phyloP scores from a whole-genome alignment of 139 green algal species.

The Volvox africanus region DNA sequence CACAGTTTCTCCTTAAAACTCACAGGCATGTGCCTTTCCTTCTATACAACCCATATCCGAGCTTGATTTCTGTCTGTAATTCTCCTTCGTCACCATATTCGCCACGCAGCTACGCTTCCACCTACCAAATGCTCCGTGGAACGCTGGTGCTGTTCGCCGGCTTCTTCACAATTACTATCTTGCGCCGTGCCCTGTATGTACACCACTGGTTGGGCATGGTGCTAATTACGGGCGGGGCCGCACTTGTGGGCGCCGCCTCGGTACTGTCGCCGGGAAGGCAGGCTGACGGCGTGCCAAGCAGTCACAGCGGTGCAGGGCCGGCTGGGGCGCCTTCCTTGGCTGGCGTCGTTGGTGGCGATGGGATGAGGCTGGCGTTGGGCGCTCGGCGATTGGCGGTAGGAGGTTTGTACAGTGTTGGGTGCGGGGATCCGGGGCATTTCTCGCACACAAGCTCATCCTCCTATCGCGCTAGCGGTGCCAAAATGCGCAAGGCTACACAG shows the following conservation, averaged over 20 bases:
- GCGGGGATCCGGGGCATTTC: too few relatives aligned
- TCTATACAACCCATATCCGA: too few relatives aligned
- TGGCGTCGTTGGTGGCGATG: background rate
- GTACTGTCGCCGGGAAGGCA: slow-evolving; percentile 50
- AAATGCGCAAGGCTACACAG: too few relatives aligned
- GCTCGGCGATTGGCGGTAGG: slow-evolving; percentile 11
- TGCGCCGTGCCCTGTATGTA: slow-evolving; percentile 76
- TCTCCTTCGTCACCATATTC: background rate
- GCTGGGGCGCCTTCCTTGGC: background rate
- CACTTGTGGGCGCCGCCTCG: slow-evolving; percentile 83
- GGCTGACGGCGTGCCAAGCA: background rate
- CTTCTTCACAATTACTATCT: slow-evolving; percentile 83
- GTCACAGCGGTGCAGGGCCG: background rate
- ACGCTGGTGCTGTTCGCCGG: slow-evolving; percentile 90
- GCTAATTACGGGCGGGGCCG: slow-evolving; percentile 83
- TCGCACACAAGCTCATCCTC: too few relatives aligned
- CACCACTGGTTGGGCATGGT: slow-evolving; percentile 89
- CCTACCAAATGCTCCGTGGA: slow-evolving; percentile 92
- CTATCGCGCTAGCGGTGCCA: too few relatives aligned
- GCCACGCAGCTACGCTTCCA: slow-evolving; percentile 74
- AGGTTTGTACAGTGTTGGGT: background rate
- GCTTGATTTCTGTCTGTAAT: background rate
- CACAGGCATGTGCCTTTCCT: too few relatives aligned
- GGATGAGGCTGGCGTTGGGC: background rate
- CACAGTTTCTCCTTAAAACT: too few relatives aligned